These are phyloP conservation scores for Pseudogymnoascus sp. DNA, from an alignment of 2,329 filamentous ascomycete genomes.

Conservation along the genomic window DNA sequence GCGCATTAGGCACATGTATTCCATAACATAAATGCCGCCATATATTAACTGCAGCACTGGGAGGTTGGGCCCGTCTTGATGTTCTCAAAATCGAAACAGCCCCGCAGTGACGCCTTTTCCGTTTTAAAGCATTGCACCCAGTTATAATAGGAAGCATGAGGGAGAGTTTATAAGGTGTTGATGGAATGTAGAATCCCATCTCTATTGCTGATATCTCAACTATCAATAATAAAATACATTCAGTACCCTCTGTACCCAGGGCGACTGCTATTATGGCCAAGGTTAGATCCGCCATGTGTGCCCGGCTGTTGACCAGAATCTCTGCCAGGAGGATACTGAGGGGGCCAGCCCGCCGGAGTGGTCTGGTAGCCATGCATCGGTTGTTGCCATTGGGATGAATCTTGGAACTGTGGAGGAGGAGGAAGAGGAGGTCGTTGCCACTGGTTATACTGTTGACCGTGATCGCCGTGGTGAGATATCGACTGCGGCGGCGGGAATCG, in stretches of 20 bases:
- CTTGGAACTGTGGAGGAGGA: neutral
- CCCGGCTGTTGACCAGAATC: neutral
- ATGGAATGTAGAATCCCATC: neutral
- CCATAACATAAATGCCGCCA: neutral
- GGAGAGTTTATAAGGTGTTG: neutral
- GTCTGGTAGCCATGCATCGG: neutral
- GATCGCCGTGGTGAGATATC: neutral
- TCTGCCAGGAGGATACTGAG: slow-evolving; percentile 3
- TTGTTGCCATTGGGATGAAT: neutral
- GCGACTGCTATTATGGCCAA: neutral
- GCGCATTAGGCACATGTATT: neutral
- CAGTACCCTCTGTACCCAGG: neutral
- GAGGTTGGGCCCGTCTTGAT: neutral
- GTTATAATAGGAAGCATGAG: neutral
- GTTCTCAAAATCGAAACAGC: neutral
- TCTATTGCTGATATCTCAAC: neutral
- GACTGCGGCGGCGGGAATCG: neutral
- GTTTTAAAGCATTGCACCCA: neutral
- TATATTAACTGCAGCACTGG: neutral
- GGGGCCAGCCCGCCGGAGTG: neutral
- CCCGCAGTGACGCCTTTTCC: neutral
- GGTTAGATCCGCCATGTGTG: neutral
- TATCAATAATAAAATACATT: neutral
- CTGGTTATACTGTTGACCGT: neutral
- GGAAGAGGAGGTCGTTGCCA: neutral